phyloP scores from a whole-genome alignment of 257 asterid genomes.

The Solanum virginianum region DNA sequence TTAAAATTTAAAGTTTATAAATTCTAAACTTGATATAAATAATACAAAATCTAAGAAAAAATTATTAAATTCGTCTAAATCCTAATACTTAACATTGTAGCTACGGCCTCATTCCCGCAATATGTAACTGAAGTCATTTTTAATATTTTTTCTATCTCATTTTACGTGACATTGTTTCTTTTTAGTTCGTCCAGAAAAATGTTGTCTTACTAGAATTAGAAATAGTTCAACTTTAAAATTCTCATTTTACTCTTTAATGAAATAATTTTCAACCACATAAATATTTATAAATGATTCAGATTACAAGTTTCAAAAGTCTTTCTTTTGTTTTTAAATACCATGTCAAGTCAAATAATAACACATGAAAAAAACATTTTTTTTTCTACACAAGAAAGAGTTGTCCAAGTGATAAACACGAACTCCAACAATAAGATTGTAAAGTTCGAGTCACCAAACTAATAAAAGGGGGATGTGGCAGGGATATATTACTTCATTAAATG shows the following conservation, averaged over 20 bases:
- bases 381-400: not conserved
- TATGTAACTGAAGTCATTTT: not conserved
- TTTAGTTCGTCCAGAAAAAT: too few relatives aligned
- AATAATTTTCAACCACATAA: too few relatives aligned
- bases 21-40: not conserved
- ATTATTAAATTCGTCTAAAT: not conserved
- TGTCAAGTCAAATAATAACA: too few relatives aligned
- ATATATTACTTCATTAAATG: not conserved
- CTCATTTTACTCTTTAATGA: too few relatives aligned
- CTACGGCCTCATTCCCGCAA: not conserved
- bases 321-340: too few relatives aligned
- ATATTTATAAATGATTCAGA: too few relatives aligned
- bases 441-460: fast-evolving
- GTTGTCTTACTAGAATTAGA: too few relatives aligned
- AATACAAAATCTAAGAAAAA: not conserved
- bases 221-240: too few relatives aligned
- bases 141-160: too few relatives aligned
- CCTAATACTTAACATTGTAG: not conserved
- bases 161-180: too few relatives aligned
- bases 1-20: not conserved
- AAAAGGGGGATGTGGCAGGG: not conserved
- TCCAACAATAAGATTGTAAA: not conserved
- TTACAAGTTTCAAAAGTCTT: too few relatives aligned
- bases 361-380: too few relatives aligned
- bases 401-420: not conserved